Evolutionary conservation across 805 yeast genomes (phyloP), one percentile per base, ranked within the genome.

Genomic region (Candida stauntonica): DNA sequence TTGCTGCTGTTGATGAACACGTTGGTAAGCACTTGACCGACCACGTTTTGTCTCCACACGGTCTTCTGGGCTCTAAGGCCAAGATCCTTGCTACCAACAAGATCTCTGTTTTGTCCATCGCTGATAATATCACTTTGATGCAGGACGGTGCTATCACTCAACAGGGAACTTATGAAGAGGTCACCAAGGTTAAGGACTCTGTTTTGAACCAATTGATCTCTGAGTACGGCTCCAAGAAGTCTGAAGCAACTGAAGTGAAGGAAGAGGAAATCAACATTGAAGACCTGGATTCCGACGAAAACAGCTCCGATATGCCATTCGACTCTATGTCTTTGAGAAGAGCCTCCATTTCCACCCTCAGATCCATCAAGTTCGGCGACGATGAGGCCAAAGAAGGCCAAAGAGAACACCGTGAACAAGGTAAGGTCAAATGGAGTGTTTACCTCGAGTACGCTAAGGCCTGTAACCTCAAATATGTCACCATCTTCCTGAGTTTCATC

Each of bases 1-100:
- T 93, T 43, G 83, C 95, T 58, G 99, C 99, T 18, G 99, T 93
- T 29, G 99, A 93, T 63, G 97, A 88, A 52, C 99, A 93, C 59
- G 99, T 93, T 46, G 91, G 96, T 11, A 79, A 77, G 48, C 95
- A 87, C 55, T 68, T 93, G 52, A 79, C 85, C 48, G 81, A 79
- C 48, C 79, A 84, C 54, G 96, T 89, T 16, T 68, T 89, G 40
- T 94, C 96, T 16, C 77, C 86, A 13, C 64, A 73, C 23, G 97
- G 97, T 44, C 67, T 89, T 48, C 66, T 89, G 50, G 74, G 76
- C 29, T 55, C 84, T 20, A 87, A 86, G 62, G 76, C 93, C 47
- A 81, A 77, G 50, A 67, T 89, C 24, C 69, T 89, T 57, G 89
- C 95, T 13, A 89, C 98, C 8, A 89, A 89, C 64, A 81, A 85